Evolutionary conservation across 2,329 filamentous ascomycete genomes (phyloP), one percentile per base, ranked within the genome.

Genomic region (Penicillium brevicompactum): DNA sequence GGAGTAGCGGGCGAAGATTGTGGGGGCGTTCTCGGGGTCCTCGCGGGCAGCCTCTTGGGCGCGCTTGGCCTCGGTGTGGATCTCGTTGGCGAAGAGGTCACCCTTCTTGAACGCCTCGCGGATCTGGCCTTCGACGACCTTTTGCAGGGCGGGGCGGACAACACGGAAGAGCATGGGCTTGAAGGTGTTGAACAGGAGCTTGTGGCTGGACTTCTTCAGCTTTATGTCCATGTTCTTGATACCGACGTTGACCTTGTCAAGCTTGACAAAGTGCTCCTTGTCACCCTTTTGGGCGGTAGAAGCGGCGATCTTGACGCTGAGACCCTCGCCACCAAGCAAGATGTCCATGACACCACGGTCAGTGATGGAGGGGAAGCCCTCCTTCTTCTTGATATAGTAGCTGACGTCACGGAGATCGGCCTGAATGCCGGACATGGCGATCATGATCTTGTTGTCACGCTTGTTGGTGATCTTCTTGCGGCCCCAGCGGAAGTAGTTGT

Each of bases 401-500:
- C 90, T 91, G 59, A 99, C 91, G 69, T 96, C 91, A 65, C 75
- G 57, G 43, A 97, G 81, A 64, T 99, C 94, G 81, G 93, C 92
- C 80, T 99, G 94, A 40, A 99, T 83, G 50, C 94, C 93, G 22
- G 90, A 89, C 3, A 94, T 89, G 58, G 91, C 89, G 59, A 97
- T 82, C 80, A 94, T 91, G 62, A 93, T 69, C 70, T 87, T 88
- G 76, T 96, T 92, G 76, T 90, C 88, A 74, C 86, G 88, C 80
- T 88, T 91, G 81, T 84, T 95, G 67, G 83, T 80, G 66, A 92
- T 82, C 72, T 87, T 88, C 86, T 95, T 97, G 70, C 94, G 91
- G 37, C 93, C 94, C 87, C 90, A 96, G 64, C 90, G 87, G 84
- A 92, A 91, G 80, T 94, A 95, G 80, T 97, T 94, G 78, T 97